These are phyloP conservation scores for Clavispora phyllophila DNA, from an alignment of 805 yeast genomes.

Conservation along the genomic window DNA sequence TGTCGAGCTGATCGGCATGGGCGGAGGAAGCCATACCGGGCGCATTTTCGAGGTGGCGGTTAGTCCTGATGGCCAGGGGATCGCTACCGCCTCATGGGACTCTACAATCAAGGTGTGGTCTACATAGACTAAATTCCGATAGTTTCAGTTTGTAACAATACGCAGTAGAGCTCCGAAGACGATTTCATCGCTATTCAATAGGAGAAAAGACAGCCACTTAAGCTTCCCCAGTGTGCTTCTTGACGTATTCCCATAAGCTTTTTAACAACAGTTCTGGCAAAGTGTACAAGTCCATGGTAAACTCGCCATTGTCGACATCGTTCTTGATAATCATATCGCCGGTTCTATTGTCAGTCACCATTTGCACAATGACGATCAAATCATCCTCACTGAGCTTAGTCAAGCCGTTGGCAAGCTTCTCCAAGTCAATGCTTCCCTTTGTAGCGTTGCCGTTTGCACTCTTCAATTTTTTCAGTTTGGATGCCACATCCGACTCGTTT, in stretches of 20 bases:
- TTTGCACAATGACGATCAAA: conserved; percentile 88
- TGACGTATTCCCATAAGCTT: conserved; percentile 92
- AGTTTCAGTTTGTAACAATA: background rate
- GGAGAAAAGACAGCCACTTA: background rate
- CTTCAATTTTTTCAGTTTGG: conserved; percentile 49
- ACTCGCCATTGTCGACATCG: conserved; percentile 95
- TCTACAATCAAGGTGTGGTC: conserved; percentile 66
- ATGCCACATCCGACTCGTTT: conserved; percentile 19
- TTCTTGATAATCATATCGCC: conserved; percentile 93
- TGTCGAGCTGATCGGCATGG: conserved; percentile 56
- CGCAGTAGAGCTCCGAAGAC: background rate
- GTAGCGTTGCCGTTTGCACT: conserved; percentile 44
- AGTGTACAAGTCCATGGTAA: conserved; percentile 91
- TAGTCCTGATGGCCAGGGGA: conserved; percentile 70
- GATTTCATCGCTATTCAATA: background rate
- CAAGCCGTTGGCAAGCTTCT: conserved; percentile 82
- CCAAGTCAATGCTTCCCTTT: conserved; percentile 80
- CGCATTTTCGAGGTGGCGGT: conserved; percentile 59
- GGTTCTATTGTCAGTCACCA: conserved; percentile 94
- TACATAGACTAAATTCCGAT: conserved; percentile 9
- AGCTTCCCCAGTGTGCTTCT: conserved; percentile 46
- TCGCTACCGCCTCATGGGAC: conserved; percentile 82
- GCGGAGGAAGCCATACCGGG: conserved; percentile 45
- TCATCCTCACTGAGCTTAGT: conserved; percentile 90
- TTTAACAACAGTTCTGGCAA: conserved; percentile 86